Percentiles rank a stretch among this genome's conserved stretches.
Evolutionary conservation across 768 basidiomycete species (phyloP).

Genomic region (Boletales sp.): DNA sequence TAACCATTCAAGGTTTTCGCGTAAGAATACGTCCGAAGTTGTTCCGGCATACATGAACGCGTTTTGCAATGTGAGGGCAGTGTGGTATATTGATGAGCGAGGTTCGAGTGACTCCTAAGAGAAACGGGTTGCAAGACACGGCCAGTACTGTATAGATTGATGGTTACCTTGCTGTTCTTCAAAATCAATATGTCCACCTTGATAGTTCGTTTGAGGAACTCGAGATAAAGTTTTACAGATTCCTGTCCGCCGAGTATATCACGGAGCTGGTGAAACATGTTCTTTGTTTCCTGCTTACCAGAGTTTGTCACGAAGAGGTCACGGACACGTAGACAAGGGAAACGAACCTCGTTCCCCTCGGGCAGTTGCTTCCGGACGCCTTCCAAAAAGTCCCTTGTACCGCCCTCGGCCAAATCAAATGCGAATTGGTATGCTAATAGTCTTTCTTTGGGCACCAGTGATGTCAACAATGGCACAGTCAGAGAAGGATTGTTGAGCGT

Average conservation of each 20-base stretch:
- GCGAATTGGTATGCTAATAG: constrained; percentile 91
- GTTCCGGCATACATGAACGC: constrained; percentile 99
- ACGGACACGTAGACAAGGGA: background rate
- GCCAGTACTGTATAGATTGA: background rate
- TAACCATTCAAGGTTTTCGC: constrained; percentile 97
- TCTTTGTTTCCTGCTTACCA: constrained; percentile 48
- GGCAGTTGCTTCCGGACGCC: constrained; percentile 67
- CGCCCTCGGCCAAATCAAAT: constrained; percentile 93
- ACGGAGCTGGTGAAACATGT: constrained; percentile 70
- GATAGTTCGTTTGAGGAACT: constrained; percentile 94
- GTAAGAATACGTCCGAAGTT: constrained; percentile 88
- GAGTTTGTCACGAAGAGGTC: constrained; percentile 7
- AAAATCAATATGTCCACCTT: constrained; percentile 88
- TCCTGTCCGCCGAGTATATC: constrained; percentile 87
- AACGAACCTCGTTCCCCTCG: constrained; percentile 58
- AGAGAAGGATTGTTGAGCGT: constrained; percentile 81
- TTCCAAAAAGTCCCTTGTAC: constrained; percentile 88
- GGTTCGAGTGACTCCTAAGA: constrained; percentile 83
- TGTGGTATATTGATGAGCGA: constrained; percentile 96
- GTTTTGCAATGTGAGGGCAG: constrained; percentile 92
- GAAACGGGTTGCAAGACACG: constrained; percentile 3
- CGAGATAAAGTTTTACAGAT: constrained; percentile 88
- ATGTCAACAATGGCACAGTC: constrained; percentile 68
- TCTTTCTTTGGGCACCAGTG: constrained; percentile 66
- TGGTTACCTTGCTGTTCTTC: constrained; percentile 81